phyloP scores from a whole-genome alignment of 2,329 filamentous ascomycete species.

The Diaporthe sp. region DNA sequence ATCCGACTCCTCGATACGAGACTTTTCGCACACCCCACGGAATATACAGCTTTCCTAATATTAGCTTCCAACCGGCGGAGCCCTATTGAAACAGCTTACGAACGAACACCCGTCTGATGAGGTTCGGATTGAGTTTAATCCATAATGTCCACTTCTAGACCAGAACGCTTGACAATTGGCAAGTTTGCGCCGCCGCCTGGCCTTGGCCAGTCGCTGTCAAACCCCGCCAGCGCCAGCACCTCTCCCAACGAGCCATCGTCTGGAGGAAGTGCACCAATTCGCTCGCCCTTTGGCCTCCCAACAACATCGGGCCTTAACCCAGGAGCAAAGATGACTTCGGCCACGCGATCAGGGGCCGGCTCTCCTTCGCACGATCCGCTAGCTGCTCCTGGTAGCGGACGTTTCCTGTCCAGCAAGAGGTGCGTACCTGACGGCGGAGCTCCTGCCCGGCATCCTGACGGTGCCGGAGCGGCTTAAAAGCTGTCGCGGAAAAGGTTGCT shows the following conservation, averaged over 20 bases:
- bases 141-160: slow-evolving; percentile 93
- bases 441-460: not conserved
- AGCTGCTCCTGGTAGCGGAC: slow-evolving; percentile 71
- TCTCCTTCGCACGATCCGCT: slow-evolving; percentile 93
- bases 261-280: slow-evolving; percentile 64
- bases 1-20: slow-evolving; percentile 30
- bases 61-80: slow-evolving; percentile 33
- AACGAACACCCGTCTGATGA: slow-evolving; percentile 54
- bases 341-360: slow-evolving; percentile 85
- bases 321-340: slow-evolving; percentile 70
- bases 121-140: slow-evolving; percentile 73
- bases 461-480: slow-evolving; percentile 39
- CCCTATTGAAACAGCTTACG: slow-evolving; percentile 30
- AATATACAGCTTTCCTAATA: slow-evolving; percentile 39
- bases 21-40: slow-evolving; percentile 37
- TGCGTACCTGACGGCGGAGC: slow-evolving; percentile 60
- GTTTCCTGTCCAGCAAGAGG: slow-evolving; percentile 89
- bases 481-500: slow-evolving; percentile 40
- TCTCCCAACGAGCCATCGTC: slow-evolving; percentile 83
- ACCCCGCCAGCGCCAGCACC: slow-evolving; percentile 80
- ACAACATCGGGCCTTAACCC: slow-evolving; percentile 67
- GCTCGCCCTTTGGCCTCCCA: slow-evolving; percentile 80
- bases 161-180: slow-evolving; percentile 88
- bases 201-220: slow-evolving; percentile 41
- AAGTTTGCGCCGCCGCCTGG: slow-evolving; percentile 75